Conservation (phyloP, 2,329 filamentous ascomycete species). For the Fragosphaeria purpurea region DNA sequence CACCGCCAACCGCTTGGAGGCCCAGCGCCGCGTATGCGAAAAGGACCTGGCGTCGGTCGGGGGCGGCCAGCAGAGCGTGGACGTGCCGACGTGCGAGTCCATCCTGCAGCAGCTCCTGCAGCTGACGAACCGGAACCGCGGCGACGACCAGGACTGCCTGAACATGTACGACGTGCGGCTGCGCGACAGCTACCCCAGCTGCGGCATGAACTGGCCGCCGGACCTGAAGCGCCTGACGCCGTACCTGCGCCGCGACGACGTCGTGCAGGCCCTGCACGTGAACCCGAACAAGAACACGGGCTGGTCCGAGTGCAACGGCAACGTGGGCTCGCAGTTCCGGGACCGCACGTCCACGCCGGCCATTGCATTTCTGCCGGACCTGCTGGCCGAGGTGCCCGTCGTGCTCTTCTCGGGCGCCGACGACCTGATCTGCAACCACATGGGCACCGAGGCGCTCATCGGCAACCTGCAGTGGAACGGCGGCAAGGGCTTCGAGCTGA, state of each 20-base stretch:
- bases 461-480: slow-evolving; percentile 86
- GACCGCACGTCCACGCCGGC: slow-evolving; percentile 63
- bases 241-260: slow-evolving; percentile 76
- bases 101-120: slow-evolving; percentile 66
- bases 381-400: slow-evolving; percentile 68
- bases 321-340: slow-evolving; percentile 63
- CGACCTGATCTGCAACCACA: slow-evolving; percentile 93
- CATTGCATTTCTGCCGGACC: slow-evolving; percentile 61
- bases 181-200: slow-evolving; percentile 67
- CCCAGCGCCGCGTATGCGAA: slow-evolving; percentile 58
- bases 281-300: slow-evolving; percentile 72
- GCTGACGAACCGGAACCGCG: slow-evolving; percentile 43
- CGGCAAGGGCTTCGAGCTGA: slow-evolving; percentile 80
- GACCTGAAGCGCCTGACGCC: slow-evolving; percentile 69
- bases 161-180: slow-evolving; percentile 98
- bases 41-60: slow-evolving; percentile 42
- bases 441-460: slow-evolving; percentile 87
- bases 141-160: slow-evolving; percentile 52
- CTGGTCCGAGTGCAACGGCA: slow-evolving; percentile 83
- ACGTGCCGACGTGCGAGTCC: slow-evolving; percentile 61
- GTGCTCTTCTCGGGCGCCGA: slow-evolving; percentile 88
- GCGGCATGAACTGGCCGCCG: slow-evolving; percentile 97
- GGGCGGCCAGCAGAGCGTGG: slow-evolving; percentile 45
- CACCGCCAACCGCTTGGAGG: slow-evolving; percentile 54
- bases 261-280: slow-evolving; percentile 71